These are phyloP conservation scores for Sophora flavescens DNA, from an alignment of 306 rosid genomes.

Conservation along the genomic window DNA sequence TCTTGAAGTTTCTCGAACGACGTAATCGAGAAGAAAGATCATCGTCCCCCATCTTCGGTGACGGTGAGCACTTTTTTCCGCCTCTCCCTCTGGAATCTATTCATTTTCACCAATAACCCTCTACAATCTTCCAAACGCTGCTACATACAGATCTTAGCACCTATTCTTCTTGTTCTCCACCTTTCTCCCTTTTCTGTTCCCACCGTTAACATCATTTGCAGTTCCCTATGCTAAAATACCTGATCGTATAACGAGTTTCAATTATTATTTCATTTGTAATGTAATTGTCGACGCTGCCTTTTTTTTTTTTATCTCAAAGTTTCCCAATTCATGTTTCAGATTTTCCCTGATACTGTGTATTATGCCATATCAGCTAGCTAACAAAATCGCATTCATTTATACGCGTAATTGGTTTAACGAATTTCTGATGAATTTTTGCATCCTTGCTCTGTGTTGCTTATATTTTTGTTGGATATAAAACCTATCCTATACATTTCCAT, in stretches of 20 bases:
- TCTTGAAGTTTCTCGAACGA: neutral
- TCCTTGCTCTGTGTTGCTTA: neutral
- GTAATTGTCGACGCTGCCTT: neutral
- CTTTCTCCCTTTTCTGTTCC: neutral
- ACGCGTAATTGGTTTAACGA: neutral
- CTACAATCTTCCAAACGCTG: slow-evolving; percentile 43
- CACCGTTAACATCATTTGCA: neutral
- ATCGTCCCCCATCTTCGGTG: slow-evolving; percentile 45
- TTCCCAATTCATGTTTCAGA: neutral
- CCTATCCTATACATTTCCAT: neutral
- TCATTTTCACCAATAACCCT: neutral
- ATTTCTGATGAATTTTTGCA: slow-evolving; percentile 11
- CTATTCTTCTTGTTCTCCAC: neutral
- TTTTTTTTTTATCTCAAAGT: neutral
- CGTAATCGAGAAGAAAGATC: slow-evolving; percentile 33
- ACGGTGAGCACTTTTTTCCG: slow-evolving; percentile 6
- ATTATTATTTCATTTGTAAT: neutral
- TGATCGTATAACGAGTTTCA: neutral
- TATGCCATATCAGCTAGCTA: neutral
- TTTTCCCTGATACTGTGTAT: neutral
- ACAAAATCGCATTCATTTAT: slow-evolving; percentile 12
- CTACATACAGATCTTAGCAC: slow-evolving; percentile 38
- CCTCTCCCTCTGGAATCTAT: neutral
- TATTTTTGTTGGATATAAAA: neutral
- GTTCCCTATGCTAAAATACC: neutral